phyloP scores from a whole-genome alignment of 352 stramenopile genomes.

The Phytophthora fragariaefolia region DNA sequence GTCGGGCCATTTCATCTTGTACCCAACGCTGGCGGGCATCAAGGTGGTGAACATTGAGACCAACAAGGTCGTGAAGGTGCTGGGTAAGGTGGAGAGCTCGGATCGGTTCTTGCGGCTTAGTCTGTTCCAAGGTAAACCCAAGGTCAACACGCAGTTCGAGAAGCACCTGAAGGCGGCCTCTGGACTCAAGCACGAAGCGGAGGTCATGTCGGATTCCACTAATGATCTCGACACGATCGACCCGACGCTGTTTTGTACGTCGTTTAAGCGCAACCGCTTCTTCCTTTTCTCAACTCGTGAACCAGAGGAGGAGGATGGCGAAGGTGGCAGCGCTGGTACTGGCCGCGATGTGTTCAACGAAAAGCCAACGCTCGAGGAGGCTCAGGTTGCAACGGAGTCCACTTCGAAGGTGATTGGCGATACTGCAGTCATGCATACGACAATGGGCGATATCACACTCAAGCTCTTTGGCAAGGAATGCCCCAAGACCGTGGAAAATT shows the following conservation, averaged over 20 bases:
- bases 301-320: conserved; percentile 82
- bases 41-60: conserved; percentile 97
- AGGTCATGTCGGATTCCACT: conserved; percentile 67
- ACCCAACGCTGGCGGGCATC: conserved; percentile 96
- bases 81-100: conserved; percentile 96
- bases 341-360: conserved; percentile 98
- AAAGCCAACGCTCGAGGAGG: conserved; percentile 95
- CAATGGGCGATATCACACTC: conserved; percentile 98
- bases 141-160: conserved; percentile 97
- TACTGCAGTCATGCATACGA: conserved; percentile 96
- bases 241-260: conserved; percentile 89
- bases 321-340: conserved; percentile 45
- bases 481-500: conserved; percentile 98
- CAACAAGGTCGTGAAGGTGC: conserved; percentile 91
- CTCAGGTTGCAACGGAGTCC: conserved; percentile 86
- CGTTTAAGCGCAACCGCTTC: conserved; percentile 94
- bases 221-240: conserved; percentile 61
- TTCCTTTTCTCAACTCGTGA: conserved; percentile 97
- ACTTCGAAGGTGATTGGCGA: conserved; percentile 65
- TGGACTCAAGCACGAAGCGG: conserved; percentile 54
- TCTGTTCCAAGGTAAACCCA: conserved; percentile 95
- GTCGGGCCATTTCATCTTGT: conserved; percentile 95
- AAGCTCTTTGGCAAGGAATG: conserved; percentile 97
- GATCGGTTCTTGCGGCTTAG: conserved; percentile 95
- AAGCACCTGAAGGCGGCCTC: conserved; percentile 65